Evolutionary conservation across 305 asterid species (phyloP), one percentile per base, ranked within the genome.

Genomic region (Fraxinus dipetala): DNA sequence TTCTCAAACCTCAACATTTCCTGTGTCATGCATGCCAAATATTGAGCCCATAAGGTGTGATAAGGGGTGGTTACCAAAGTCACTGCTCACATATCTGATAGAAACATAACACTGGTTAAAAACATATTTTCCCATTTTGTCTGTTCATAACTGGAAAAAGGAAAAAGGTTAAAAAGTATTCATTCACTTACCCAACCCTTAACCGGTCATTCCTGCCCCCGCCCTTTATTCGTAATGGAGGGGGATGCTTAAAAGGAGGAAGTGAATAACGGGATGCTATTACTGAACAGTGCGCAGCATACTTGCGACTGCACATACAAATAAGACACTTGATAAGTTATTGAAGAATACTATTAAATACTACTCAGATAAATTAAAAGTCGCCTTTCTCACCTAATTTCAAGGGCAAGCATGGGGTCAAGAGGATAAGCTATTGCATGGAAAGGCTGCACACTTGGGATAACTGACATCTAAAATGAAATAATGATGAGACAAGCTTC

Each of bases 371-470:
- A 63, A 31, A 26, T 30, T 4, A 32, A 72, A 14, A 76, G 70
- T 84, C 31, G 79, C 31, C 81, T 43, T 77, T 79, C 84, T 84
- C 78, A 89, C 99, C 99, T 96, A 86, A 96, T 96, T 81, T 96
- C 98, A 81, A 94, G 89, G 78, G 99, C 97, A 2, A 96, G 98
- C 85, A 90, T 87, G 69, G 99, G 95, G 83, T 96, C 99, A 85
- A 96, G 98, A 61, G 99, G 99, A 87, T 94, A 96, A 22, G 99
- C 99, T 82, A 96, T 94, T 40, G 99, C 99, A 89, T 96, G 99
- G 88, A 96, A 96, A 80, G 99, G 99, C 84, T 94, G 99, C 90
- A 96, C 99, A 79, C 99, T 96, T 43, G 99, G 98, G 85, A 96
- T 91, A 83, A 96, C 89, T 40, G 97, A 92, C 94, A 90, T 91